Evolutionary conservation across 2,329 filamentous ascomycete species (phyloP).

Genomic region (Paraconiothyrium sp.): DNA sequence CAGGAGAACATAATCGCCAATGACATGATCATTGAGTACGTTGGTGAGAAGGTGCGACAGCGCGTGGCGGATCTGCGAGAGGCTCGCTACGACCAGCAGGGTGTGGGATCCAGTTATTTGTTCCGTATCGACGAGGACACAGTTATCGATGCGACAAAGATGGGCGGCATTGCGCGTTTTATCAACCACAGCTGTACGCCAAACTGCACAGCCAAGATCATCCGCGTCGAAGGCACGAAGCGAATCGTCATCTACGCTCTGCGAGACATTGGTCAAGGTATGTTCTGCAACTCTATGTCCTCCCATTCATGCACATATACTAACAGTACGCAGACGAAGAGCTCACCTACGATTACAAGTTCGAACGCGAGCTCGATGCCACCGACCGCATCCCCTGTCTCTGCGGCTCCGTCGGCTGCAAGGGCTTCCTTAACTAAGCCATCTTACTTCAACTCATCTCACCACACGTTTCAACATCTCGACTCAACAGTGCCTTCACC

Average conservation of each 20-base stretch:
- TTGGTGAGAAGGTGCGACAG: constrained; percentile 95
- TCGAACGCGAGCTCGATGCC: constrained; percentile 95
- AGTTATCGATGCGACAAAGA: constrained; percentile 97
- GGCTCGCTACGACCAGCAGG: constrained; percentile 90
- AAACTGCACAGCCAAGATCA: constrained; percentile 99
- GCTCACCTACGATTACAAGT: constrained; percentile 99
- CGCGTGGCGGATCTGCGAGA: constrained; percentile 97
- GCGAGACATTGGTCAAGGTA: constrained; percentile 93
- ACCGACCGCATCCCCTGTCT: constrained; percentile 96
- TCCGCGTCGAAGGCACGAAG: constrained; percentile 97
- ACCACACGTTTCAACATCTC: constrained; percentile 10
- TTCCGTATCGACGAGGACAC: constrained; percentile 99
- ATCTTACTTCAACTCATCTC: background rate
- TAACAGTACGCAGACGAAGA: constrained; percentile 79
- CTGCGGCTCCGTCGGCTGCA: constrained; percentile 94
- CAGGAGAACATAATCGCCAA: constrained; percentile 97
- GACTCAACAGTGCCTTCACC: background rate
- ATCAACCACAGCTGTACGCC: constrained; percentile 99
- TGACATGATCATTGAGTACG: constrained; percentile 99
- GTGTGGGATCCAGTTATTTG: constrained; percentile 95
- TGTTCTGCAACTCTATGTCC: constrained; percentile 53
- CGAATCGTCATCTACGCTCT: constrained; percentile 98
- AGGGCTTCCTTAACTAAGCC: constrained; percentile 94
- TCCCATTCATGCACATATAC: constrained; percentile 20
- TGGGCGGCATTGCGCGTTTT: constrained; percentile 96